Base-by-base conservation (phyloP, 257 asterid genomes). In the Lycium barbarum region DNA sequence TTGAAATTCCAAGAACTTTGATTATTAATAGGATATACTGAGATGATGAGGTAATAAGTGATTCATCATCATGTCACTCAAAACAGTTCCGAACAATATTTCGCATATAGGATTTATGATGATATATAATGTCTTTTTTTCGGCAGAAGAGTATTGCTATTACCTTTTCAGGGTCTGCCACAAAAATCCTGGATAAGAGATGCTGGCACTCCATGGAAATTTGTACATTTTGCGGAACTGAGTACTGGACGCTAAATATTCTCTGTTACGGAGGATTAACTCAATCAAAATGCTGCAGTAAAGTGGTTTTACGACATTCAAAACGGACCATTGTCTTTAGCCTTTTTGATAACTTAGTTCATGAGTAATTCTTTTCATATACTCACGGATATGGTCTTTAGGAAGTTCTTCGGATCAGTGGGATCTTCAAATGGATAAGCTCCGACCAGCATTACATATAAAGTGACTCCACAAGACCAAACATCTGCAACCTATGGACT, bases 401-500 rank as follows among this genome's bases (percentile, higher is more conserved):
- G 86, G 43, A 88, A 67, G 45, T 88, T 86, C 79, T 63, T 88
- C 15, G 91, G 91, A 86, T 88, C 91, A 35, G 83, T 17, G 9
- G 86, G 87, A 84, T 88, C 91, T 79, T 86, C 85, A 55, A 88
- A 88, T 33, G 91, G 91, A 86, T 88, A 88, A 83, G 86, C 85
- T 17, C 91, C 91, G 2, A 88, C 82, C 26, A 88, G 84, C 91
- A 88, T 88, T 72, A 88, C 88, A 22, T 84, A 88, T 79, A 88
- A 86, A 35, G 91, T 88, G 22, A 88, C 91, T 33, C 91, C 91
- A 53, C 91, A 88, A 51, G 91, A 88, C 91, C 91, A 88, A 86
- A 88, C 89, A 88, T 88, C 91, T 61, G 91, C 91, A 35, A 88
- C 88, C 91, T 88, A 7, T 3, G 57, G 53, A 35, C 36, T 26